Base-by-base conservation (phyloP, 371 early-diverging fungal species). In the Fennellomyces sp. region DNA sequence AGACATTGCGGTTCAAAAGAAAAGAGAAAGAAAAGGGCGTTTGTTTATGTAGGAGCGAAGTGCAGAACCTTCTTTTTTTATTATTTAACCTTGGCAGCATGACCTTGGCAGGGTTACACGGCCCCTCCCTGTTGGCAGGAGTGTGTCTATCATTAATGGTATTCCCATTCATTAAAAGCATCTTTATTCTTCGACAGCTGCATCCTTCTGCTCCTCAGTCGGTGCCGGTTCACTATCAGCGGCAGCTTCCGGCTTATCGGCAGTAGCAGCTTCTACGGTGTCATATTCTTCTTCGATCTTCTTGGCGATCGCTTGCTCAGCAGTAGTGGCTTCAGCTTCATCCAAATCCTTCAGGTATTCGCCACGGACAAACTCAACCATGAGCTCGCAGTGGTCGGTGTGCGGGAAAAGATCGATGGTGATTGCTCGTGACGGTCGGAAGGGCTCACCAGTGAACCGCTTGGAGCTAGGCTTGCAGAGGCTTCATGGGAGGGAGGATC, bases 391-490 rank as follows among this genome's bases (percentile, higher is more conserved):
- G 59, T 87, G 88, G 17, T 80, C 68, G 7, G 91, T 88, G 66
- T 94, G 91, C 47, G 94, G 94, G 72, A 94, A 94, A 33, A 94
- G 53, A 68, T 94, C 94, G 12, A 94, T 77, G 5, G 90, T 76
- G 21, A 81, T 66, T 1, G 86, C 90, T 27, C 83, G 72, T 19
- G 69, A 55, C 11, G 86, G 85, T 26, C 75, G 66, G 73, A 94
- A 94, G 3, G 90, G 88, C 19, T 39, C 19, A 12, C 86, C 88
- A 21, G 49, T 57, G 61, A 66, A 87, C 58, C 70, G 72, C 59
- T 85, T 87, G 2, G 91, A 85, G 8, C 72, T 59, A 15, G 91
- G 89, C 23, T 88, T 78, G 64, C 79, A 82, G 8, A 80, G 63
- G 25, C 73, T 81, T 63, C 33, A 38, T 42, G 58, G 23, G 52